These are phyloP conservation scores for Telfairia occidentalis DNA, from an alignment of 331 rosid species.

Conservation along the genomic window DNA sequence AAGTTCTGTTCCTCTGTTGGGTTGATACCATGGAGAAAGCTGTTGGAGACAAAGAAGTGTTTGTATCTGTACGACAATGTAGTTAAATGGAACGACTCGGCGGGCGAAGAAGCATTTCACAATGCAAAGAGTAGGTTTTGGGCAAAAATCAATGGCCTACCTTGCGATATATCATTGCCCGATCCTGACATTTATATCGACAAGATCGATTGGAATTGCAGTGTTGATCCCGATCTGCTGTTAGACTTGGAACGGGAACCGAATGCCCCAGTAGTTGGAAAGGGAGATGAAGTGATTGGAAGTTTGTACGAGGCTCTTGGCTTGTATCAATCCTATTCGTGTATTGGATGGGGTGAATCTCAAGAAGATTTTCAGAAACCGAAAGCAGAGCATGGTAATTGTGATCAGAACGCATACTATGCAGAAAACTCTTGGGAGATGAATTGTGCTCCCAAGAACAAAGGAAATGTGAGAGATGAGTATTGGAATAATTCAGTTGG, in stretches of 20 bases:
- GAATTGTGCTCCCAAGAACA: not conserved
- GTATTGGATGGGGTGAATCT: conserved; percentile 60
- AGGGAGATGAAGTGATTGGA: conserved; percentile 17
- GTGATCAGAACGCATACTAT: conserved; percentile 14
- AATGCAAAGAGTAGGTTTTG: conserved; percentile 60
- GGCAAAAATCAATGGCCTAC: conserved; percentile 40
- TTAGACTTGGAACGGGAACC: conserved; percentile 49
- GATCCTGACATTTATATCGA: conserved; percentile 57
- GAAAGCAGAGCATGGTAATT: conserved; percentile 19
- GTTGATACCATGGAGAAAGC: conserved; percentile 50
- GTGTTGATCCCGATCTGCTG: conserved; percentile 40
- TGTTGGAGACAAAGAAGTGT: conserved; percentile 44
- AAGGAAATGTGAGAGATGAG: conserved; percentile 11
- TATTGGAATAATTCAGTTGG: conserved; percentile 17
- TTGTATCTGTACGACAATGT: conserved; percentile 37
- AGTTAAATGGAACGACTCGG: conserved; percentile 65
- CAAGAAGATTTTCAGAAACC: conserved; percentile 27
- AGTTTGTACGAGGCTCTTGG: conserved; percentile 24
- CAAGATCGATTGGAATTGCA: conserved; percentile 55
- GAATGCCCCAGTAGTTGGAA: not conserved
- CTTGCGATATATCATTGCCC: conserved; percentile 38
- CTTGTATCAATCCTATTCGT: conserved; percentile 28
- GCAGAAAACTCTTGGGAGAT: conserved; percentile 32
- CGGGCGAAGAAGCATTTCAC: conserved; percentile 65
- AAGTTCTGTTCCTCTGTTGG: conserved; percentile 49